Evolutionary conservation across 768 basidiomycete species (phyloP), one percentile per base, ranked within the genome.

Genomic region (Xerocomus potaroensis): DNA sequence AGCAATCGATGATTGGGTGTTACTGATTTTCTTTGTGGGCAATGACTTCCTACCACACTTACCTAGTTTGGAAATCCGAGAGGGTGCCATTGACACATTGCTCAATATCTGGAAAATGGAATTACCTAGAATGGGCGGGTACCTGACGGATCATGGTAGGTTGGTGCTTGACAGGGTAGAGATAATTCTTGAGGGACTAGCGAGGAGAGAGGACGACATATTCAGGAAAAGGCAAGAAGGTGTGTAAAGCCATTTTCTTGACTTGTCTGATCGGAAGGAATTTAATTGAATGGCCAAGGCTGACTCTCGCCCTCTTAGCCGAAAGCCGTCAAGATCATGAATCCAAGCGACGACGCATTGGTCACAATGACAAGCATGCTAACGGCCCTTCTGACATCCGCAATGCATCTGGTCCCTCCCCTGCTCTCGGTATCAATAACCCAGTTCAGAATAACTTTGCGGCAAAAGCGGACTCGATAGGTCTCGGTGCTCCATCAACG

Each of bases 11-110:
- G 96, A 99, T 68, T 99, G 96, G 96, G 91, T 99, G 58, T 83
- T 99, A 62, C 81, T 99, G 61, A 98, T 98, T 58, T 99, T 99
- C 83, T 97, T 99, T 70, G 96, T 99, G 66, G 96, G 96, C 58
- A 99, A 99, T 73, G 97, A 75, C 94, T 99, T 79, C 43, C 78
- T 99, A 59, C 96, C 96, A 18, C 96, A 99, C 72, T 77, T 99
- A 48, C 96, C 96, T 21, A 91, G 88, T 49, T 81, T 99, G 76
- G 96, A 99, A 75, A 99, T 99, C 65, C 82, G 96, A 60, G 95
- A 99, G 74, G 96, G 96, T 52, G 96, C 95, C 24, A 97, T 99
- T 73, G 96, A 98, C 74, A 96, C 89, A 47, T 73, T 99, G 51
- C 71, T 99, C 64, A 86, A 79, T 68, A 98, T 99, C 41, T 99